Evolutionary conservation across 1,284 basidiomycete species (phyloP).

Genomic region (Coriolopsis trogii): DNA sequence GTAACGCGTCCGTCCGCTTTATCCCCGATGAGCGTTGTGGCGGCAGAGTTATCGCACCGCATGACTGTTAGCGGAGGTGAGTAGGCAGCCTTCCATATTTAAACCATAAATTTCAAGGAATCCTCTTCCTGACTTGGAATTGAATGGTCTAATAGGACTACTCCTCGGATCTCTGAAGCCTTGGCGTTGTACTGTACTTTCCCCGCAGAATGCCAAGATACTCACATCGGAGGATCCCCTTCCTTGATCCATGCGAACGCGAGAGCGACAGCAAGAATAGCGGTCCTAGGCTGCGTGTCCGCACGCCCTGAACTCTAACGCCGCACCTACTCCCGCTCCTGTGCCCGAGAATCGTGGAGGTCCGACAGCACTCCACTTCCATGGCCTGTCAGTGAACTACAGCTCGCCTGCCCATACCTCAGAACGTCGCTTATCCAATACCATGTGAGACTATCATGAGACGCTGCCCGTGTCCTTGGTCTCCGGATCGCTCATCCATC

Average conservation of each 20-base stretch:
- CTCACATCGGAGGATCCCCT: not conserved
- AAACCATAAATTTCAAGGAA: too few relatives aligned
- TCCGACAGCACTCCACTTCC: not conserved
- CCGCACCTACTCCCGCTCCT: slow-evolving; percentile 19
- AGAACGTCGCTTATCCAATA: not conserved
- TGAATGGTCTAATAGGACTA: not conserved
- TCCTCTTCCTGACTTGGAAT: too few relatives aligned
- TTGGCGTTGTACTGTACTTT: slow-evolving; percentile 4
- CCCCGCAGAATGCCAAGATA: slow-evolving; percentile 9
- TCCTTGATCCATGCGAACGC: slow-evolving; percentile 4
- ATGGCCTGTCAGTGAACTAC: not conserved
- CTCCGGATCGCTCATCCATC: not conserved
- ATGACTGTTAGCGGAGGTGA: too few relatives aligned
- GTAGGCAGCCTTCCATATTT: too few relatives aligned
- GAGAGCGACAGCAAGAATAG: not conserved
- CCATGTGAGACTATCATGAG: slow-evolving; percentile 2
- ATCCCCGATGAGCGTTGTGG: too few relatives aligned
- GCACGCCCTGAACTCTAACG: slow-evolving; percentile 19
- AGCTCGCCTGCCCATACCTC: not conserved
- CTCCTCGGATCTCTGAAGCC: not conserved
- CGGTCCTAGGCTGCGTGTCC: slow-evolving; percentile 14
- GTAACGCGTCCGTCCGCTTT: too few relatives aligned
- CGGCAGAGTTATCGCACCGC: too few relatives aligned
- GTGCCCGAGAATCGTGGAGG: not conserved
- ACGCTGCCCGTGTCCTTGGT: not conserved